Conservation (phyloP, 768 basidiomycete species). For the Russula earlei region DNA sequence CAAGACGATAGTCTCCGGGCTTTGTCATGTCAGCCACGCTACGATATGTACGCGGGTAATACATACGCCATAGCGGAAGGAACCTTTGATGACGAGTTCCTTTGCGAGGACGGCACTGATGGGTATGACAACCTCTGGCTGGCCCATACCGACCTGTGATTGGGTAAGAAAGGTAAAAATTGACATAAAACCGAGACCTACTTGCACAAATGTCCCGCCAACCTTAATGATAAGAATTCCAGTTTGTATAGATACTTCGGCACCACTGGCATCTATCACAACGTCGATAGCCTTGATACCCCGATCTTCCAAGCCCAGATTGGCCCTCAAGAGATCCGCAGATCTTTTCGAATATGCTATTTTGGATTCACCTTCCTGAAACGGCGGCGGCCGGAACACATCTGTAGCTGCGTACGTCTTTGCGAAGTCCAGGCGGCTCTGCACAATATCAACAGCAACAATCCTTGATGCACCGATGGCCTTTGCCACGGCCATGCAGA, state of each 20-base stretch:
- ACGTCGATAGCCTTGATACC: slow-evolving; percentile 71
- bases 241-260: slow-evolving; percentile 87
- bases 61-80: slow-evolving; percentile 83
- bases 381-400: slow-evolving; percentile 50
- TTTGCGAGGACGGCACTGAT: slow-evolving; percentile 61
- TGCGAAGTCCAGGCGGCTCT: slow-evolving; percentile 76
- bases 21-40: slow-evolving; percentile 23
- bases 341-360: slow-evolving; percentile 66
- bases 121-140: slow-evolving; percentile 65
- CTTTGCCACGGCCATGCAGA: slow-evolving; percentile 94
- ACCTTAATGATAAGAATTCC: slow-evolving; percentile 64
- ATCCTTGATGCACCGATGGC: slow-evolving; percentile 81
- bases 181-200: slow-evolving; percentile 18
- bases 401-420: slow-evolving; percentile 78
- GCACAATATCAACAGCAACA: slow-evolving; percentile 75
- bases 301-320: slow-evolving; percentile 59
- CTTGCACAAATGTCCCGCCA: slow-evolving; percentile 71
- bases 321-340: slow-evolving; percentile 52
- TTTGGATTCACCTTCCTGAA: slow-evolving; percentile 55
- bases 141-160: slow-evolving; percentile 77
- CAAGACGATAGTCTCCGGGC: slow-evolving; percentile 80
- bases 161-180: slow-evolving; percentile 21
- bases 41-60: background rate
- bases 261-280: slow-evolving; percentile 87
- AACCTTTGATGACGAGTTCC: slow-evolving; percentile 76